phyloP scores from a whole-genome alignment of 2,329 filamentous ascomycete species.

The Pyrenophora tritici-repentis region DNA sequence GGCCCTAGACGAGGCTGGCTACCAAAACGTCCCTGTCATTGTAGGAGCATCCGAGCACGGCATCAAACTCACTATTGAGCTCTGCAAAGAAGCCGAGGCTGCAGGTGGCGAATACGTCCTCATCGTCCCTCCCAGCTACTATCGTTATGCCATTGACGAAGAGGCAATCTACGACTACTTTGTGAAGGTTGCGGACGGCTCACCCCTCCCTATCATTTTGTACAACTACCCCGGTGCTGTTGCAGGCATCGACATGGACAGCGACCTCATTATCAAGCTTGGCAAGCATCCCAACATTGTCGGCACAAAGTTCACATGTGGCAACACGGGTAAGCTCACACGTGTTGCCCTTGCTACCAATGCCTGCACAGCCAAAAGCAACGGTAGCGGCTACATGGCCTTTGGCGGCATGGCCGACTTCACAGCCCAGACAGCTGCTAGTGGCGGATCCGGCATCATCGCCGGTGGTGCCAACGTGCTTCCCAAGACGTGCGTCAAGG shows the following conservation, averaged over 20 bases:
- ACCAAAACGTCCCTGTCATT: slow-evolving; percentile 75
- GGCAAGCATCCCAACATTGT: slow-evolving; percentile 82
- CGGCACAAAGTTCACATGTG: slow-evolving; percentile 90
- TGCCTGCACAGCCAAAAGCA: slow-evolving; percentile 66
- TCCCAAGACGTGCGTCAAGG: slow-evolving; percentile 77
- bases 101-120: slow-evolving; percentile 81
- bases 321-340: slow-evolving; percentile 86
- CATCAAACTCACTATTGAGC: slow-evolving; percentile 77
- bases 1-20: slow-evolving; percentile 81
- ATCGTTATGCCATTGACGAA: slow-evolving; percentile 76
- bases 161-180: slow-evolving; percentile 75
- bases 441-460: slow-evolving; percentile 82
- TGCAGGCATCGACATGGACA: slow-evolving; percentile 86
- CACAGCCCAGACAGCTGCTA: slow-evolving; percentile 78
- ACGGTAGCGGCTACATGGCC: slow-evolving; percentile 70
- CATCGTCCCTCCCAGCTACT: slow-evolving; percentile 82
- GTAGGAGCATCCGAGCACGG: slow-evolving; percentile 81
- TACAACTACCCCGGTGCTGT: slow-evolving; percentile 94
- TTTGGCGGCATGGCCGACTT: slow-evolving; percentile 90
- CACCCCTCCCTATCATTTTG: slow-evolving; percentile 76
- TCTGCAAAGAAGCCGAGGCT: slow-evolving; percentile 67
- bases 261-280: slow-evolving; percentile 79
- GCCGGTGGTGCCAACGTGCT: slow-evolving; percentile 85
- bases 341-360: slow-evolving; percentile 75
- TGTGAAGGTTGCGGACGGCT: slow-evolving; percentile 73